A percentile compares a stretch with the other conserved stretches of the same genome.
These are phyloP conservation scores for Herpomyces periplanetae DNA, from an alignment of 2,329 filamentous ascomycete genomes.

Conservation along the genomic window DNA sequence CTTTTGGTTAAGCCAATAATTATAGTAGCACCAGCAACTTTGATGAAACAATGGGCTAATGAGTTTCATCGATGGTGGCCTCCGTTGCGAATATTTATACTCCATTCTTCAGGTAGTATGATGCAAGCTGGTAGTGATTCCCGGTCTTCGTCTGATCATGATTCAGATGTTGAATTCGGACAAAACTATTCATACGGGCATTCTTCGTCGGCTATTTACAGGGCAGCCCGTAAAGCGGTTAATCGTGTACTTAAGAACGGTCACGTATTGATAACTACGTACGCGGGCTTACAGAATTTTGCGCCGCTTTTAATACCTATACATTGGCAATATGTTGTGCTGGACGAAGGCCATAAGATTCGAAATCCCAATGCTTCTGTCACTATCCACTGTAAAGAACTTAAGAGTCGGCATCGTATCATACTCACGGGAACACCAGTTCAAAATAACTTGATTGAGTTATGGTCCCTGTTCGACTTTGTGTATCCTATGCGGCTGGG, in stretches of 20 bases:
- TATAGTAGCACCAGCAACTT: conserved; percentile 65
- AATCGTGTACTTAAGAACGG: conserved; percentile 44
- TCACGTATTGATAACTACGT: conserved; percentile 78
- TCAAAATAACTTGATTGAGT: conserved; percentile 74
- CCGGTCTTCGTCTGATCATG: conserved; percentile 35
- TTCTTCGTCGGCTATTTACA: conserved; percentile 9
- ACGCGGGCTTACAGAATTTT: conserved; percentile 78
- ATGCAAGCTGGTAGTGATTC: conserved; percentile 36
- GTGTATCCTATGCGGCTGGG: conserved; percentile 84
- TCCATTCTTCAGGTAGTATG: conserved; percentile 78
- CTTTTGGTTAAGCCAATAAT: conserved; percentile 50
- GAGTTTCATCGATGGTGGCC: conserved; percentile 99
- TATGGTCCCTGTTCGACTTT: conserved; percentile 95
- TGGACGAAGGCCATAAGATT: conserved; percentile 94
- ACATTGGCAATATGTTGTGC: conserved; percentile 65
- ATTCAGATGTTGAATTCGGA: conserved; percentile 38
- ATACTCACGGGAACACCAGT: conserved; percentile 89
- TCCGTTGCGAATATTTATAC: conserved; percentile 69
- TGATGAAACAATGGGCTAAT: conserved; percentile 89
- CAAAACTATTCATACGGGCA: too few relatives aligned
- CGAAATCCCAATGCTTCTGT: conserved; percentile 82
- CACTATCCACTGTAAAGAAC: conserved; percentile 72
- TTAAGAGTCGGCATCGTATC: conserved; percentile 54
- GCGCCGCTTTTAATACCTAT: conserved; percentile 38
- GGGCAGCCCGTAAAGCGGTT: conserved; percentile 37